These are phyloP conservation scores for Candolleomyces eurysporus DNA, from an alignment of 768 basidiomycete genomes.

Conservation along the genomic window DNA sequence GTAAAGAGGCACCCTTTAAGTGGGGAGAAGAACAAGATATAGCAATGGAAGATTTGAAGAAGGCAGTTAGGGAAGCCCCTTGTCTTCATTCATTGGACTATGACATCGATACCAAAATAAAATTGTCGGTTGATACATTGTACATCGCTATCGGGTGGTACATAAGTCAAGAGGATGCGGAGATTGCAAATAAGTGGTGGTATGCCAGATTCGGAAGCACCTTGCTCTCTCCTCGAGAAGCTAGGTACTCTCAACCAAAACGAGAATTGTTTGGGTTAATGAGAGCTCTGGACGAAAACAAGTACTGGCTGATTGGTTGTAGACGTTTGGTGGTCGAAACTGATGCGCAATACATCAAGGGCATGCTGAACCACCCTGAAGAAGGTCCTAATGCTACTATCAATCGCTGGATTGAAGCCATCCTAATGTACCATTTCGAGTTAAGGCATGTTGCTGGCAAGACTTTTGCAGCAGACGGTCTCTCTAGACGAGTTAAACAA, in stretches of 20 bases:
- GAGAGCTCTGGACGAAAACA: not conserved
- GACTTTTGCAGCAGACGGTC: slow-evolving; percentile 15
- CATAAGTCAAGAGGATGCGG: too few relatives aligned
- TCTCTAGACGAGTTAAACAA: slow-evolving; percentile 13
- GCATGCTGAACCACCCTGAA: slow-evolving; percentile 5
- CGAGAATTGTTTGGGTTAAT: not conserved
- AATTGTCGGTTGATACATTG: too few relatives aligned
- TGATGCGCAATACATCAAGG: not conserved
- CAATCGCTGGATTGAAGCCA: slow-evolving; percentile 9
- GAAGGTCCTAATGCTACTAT: slow-evolving; percentile 11
- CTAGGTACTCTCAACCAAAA: slow-evolving; percentile 14
- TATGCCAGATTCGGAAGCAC: slow-evolving; percentile 23
- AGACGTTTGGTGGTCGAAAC: not conserved
- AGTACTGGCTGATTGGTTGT: not conserved
- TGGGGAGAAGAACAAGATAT: not conserved
- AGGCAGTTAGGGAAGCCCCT: slow-evolving; percentile 14
- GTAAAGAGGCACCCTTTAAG: slow-evolving; percentile 15
- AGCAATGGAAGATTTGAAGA: not conserved
- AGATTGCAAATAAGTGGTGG: too few relatives aligned
- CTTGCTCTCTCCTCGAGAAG: slow-evolving; percentile 30
- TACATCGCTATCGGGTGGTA: too few relatives aligned
- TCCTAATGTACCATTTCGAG: slow-evolving; percentile 10
- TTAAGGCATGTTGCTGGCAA: slow-evolving; percentile 10
- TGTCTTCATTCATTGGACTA: slow-evolving; percentile 10
- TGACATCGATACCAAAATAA: too few relatives aligned